phyloP scores from a whole-genome alignment of 306 rosid species.

The Inga leiocalycina region DNA sequence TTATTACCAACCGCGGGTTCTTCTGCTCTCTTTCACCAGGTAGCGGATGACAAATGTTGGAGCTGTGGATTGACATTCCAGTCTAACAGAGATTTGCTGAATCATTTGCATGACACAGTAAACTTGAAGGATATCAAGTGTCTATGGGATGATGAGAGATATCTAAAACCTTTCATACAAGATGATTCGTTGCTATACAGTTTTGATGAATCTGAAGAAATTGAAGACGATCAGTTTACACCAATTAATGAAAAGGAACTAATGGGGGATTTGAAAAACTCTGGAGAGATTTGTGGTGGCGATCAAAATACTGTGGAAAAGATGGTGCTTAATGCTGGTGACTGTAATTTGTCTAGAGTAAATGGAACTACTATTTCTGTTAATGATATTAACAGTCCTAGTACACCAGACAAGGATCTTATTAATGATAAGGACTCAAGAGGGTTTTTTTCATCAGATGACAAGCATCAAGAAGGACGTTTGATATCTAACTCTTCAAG shows the following conservation, averaged over 20 bases:
- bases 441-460: slow-evolving; percentile 36
- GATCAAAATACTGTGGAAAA: slow-evolving; percentile 37
- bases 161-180: slow-evolving; percentile 73
- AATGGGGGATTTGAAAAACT: slow-evolving; percentile 47
- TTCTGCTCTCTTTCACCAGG: slow-evolving; percentile 45
- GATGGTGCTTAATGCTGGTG: slow-evolving; percentile 28
- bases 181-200: slow-evolving; percentile 80
- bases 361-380: slow-evolving; percentile 37
- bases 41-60: slow-evolving; percentile 79
- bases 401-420: slow-evolving; percentile 44
- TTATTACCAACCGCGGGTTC: neutral
- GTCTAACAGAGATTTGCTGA: slow-evolving; percentile 58
- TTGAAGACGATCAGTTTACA: slow-evolving; percentile 52
- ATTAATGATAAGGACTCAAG: slow-evolving; percentile 41
- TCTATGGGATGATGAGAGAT: slow-evolving; percentile 66
- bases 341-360: slow-evolving; percentile 28
- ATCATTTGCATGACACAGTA: slow-evolving; percentile 66
- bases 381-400: slow-evolving; percentile 35
- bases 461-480: slow-evolving; percentile 33
- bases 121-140: slow-evolving; percentile 47
- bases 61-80: slow-evolving; percentile 61
- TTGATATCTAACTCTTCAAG: slow-evolving; percentile 47
- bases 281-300: slow-evolving; percentile 38
- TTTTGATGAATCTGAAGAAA: slow-evolving; percentile 77
- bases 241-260: slow-evolving; percentile 51